Conservation (phyloP, 768 basidiomycete genomes). For the Mrakia frigida region DNA sequence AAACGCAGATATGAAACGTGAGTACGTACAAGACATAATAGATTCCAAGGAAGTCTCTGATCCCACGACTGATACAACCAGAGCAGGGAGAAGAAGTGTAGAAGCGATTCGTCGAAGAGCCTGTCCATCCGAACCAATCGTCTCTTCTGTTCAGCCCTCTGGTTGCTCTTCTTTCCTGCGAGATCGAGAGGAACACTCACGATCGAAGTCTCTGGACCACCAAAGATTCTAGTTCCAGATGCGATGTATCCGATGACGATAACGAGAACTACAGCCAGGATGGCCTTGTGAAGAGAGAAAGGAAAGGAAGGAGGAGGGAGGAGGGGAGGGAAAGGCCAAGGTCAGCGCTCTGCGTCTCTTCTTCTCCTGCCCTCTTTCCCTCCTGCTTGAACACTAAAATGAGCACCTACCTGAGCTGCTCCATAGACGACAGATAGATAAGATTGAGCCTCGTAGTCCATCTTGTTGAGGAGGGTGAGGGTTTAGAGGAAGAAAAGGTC, state of each 20-base stretch:
- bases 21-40: conserved; percentile 16
- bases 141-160: not conserved
- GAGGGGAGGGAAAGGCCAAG: not conserved
- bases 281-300: conserved; percentile 2
- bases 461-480: not conserved
- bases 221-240: conserved; percentile 18
- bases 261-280: conserved; percentile 20
- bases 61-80: conserved; percentile 23
- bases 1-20: not conserved
- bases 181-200: not conserved
- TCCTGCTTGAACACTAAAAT: too few species aligned
- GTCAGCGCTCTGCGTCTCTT: not conserved
- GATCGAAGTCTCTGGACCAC: conserved; percentile 15
- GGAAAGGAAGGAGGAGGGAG: too few species aligned
- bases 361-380: too few species aligned
- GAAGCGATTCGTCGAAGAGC: conserved; percentile 21
- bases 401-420: conserved; percentile 21
- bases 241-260: conserved; percentile 29
- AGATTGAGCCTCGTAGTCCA: conserved; percentile 24
- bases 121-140: not conserved
- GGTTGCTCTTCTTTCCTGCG: not conserved
- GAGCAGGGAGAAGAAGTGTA: conserved; percentile 15
- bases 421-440: conserved; percentile 17
- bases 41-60: conserved; percentile 2
- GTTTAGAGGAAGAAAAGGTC: not conserved